Evolutionary conservation across 345 rosid genomes (phyloP), one percentile per base, ranked within the genome.

Genomic region (Diplotaxis tenuifolia): DNA sequence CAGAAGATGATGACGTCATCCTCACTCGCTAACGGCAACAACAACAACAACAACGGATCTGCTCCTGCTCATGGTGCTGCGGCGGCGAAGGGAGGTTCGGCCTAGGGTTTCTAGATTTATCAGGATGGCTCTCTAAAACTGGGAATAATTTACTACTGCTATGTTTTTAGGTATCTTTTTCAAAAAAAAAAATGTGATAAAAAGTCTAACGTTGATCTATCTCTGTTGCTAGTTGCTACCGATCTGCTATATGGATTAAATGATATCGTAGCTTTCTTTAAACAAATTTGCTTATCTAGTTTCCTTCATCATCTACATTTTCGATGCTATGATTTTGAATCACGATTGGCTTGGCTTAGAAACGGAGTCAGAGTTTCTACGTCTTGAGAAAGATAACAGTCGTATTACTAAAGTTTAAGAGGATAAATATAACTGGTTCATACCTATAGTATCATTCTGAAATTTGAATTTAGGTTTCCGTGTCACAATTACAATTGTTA

Each of bases 1-100:
- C 70, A 83, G 85, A 82, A 83, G 85, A 91, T 91, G 98, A 91
- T 94, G 97, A 77, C 75, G 32, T 63, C 82, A 4, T 74, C 82
- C 0, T 71, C 80, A 4, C 80, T 77, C 38, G 5, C 59, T 32
- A 54, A n/a, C 73, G 16, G 20, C 60, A 75, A 18, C 49, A 42
- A 14, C 18, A 23, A 7, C 49, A 42, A 14, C 18, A 23, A 7
- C 9, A 65, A 49, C 32, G 73, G 62, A 49, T 58, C 71, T 6
- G 66, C 66, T 21, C 6, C 67, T 6, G 66, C 66, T 21, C 6
- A 50, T 4, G 38, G 1, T 28, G 32, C 14, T 34, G 45, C 45
- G 15, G 6, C 49, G 49, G 38, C 69, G 55, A 67, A 67, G 55
- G 65, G 54, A 3, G 73, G 65, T 57, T 57, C 74, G 47, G 59